phyloP scores from a whole-genome alignment of 2,329 filamentous ascomycete species.

The Rutstroemia sp. region DNA sequence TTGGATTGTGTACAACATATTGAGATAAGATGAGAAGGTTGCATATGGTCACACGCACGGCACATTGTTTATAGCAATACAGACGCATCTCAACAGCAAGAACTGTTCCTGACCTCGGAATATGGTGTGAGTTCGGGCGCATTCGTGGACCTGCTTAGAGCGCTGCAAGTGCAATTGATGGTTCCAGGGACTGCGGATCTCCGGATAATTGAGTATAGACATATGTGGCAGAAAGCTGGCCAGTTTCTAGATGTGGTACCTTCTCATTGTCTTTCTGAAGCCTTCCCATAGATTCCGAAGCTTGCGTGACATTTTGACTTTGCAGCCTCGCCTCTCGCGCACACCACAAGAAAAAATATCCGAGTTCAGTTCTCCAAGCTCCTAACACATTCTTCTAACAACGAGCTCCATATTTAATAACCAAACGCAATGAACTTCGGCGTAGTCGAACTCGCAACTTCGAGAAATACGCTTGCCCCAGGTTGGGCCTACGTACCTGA shows the following conservation, averaged over 20 bases:
- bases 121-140: too few relatives aligned
- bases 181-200: too few relatives aligned
- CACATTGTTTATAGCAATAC: neutral
- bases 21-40: neutral
- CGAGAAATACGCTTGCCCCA: slow-evolving; percentile 62
- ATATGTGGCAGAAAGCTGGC: too few relatives aligned
- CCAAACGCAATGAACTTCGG: slow-evolving; percentile 55
- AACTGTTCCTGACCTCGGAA: too few relatives aligned
- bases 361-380: neutral
- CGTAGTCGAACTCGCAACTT: slow-evolving; percentile 74
- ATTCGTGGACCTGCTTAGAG: too few relatives aligned
- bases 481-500: slow-evolving; percentile 93
- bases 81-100: neutral
- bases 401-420: neutral
- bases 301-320: neutral
- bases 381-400: too few relatives aligned
- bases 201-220: too few relatives aligned
- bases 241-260: too few relatives aligned
- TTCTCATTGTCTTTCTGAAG: too few relatives aligned
- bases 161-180: too few relatives aligned
- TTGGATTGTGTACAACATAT: slow-evolving; percentile 3
- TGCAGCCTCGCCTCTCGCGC: neutral
- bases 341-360: neutral
- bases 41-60: neutral
- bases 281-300: neutral